These are phyloP conservation scores for Naganishia cerealis DNA, from an alignment of 1,284 basidiomycete species.

Conservation along the genomic window DNA sequence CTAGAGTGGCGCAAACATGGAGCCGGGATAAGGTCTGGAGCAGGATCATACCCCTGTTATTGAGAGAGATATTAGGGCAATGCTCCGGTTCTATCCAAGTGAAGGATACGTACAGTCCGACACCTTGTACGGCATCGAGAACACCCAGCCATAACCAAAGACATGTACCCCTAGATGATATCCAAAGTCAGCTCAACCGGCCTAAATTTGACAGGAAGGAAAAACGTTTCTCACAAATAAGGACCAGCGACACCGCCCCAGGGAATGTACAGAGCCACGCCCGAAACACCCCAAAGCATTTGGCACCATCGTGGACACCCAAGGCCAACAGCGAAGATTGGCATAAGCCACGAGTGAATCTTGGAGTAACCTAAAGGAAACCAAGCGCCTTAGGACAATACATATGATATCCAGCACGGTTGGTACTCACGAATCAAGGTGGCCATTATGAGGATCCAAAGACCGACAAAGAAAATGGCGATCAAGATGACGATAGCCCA, in stretches of 20 bases:
- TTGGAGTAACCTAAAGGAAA: slow-evolving; percentile 67
- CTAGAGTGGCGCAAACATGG: slow-evolving; percentile 86
- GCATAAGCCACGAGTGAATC: slow-evolving; percentile 87
- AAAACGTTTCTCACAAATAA: slow-evolving; percentile 61
- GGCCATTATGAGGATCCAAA: slow-evolving; percentile 74
- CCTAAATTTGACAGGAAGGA: neutral
- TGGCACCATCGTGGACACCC: slow-evolving; percentile 91
- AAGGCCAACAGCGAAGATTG: slow-evolving; percentile 87
- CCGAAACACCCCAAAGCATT: slow-evolving; percentile 57
- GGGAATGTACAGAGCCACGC: slow-evolving; percentile 70
- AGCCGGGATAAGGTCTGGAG: slow-evolving; percentile 87
- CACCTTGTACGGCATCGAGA: slow-evolving; percentile 85
- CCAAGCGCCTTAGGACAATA: neutral
- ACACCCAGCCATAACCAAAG: slow-evolving; percentile 93
- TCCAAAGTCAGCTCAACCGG: slow-evolving; percentile 3
- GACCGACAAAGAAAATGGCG: slow-evolving; percentile 75
- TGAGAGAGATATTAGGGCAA: slow-evolving; percentile 4
- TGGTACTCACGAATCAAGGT: slow-evolving; percentile 63
- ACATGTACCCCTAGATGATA: slow-evolving; percentile 61
- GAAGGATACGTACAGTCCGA: slow-evolving; percentile 61
- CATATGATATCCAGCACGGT: neutral
- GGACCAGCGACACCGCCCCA: slow-evolving; percentile 82
- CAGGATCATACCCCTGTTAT: slow-evolving; percentile 72
- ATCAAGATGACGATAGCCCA: slow-evolving; percentile 80
- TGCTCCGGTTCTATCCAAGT: too few species aligned